Percentiles rank a stretch among this genome's conserved stretches.
Conservation (phyloP, 768 basidiomycete species). For the Lactarius evosmus region DNA sequence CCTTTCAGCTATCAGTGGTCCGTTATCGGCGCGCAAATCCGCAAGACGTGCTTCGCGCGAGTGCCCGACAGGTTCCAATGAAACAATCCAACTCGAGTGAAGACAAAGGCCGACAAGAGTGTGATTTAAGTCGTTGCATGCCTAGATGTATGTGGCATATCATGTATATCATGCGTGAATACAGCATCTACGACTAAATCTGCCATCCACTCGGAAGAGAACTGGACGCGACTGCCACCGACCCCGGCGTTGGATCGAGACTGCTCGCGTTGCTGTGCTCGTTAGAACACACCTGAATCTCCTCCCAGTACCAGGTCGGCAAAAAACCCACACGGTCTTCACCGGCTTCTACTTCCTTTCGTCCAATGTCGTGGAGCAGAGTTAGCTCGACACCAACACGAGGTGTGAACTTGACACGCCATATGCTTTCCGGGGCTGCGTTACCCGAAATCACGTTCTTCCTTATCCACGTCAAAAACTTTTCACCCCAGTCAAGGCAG, state of each 20-base stretch:
- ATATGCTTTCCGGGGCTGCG: conserved; percentile 42
- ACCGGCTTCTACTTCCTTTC: conserved; percentile 57
- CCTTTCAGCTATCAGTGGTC: background rate
- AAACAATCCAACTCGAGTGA: background rate
- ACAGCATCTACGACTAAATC: conserved; percentile 11
- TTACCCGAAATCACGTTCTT: conserved; percentile 8
- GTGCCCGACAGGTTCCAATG: too few species aligned
- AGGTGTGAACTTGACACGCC: conserved; percentile 69
- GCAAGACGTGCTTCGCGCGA: background rate
- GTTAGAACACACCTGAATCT: conserved; percentile 5
- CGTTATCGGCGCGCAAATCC: background rate
- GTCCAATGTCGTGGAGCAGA: conserved; percentile 46
- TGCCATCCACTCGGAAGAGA: conserved; percentile 19
- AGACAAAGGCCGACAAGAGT: background rate
- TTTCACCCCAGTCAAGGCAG: conserved; percentile 72
- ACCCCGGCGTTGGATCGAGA: background rate
- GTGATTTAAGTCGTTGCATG: background rate
- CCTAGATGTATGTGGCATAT: background rate
- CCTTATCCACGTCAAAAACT: conserved; percentile 53
- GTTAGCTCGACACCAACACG: conserved; percentile 51
- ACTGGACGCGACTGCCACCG: background rate
- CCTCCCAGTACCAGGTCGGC: conserved; percentile 64
- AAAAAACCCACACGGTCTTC: conserved; percentile 81
- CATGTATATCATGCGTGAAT: background rate
- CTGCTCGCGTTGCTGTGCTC: background rate